Evolutionary conservation across 352 stramenopile species (phyloP).

Genomic region (Pythium oligandrum): DNA sequence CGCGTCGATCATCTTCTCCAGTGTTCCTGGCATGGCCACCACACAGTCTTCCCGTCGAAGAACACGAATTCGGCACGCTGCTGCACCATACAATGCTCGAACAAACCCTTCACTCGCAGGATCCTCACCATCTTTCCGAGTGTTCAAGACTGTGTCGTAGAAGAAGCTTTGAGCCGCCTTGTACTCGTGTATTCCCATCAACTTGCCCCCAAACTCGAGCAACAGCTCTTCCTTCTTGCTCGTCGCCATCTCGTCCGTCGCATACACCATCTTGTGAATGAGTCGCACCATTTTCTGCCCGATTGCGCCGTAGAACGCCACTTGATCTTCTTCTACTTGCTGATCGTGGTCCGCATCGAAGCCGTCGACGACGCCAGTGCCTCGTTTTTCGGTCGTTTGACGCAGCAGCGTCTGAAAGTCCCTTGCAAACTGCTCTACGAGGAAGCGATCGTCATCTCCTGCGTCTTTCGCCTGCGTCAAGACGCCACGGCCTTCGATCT

Average conservation of each 20-base stretch:
- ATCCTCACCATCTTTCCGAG: background rate
- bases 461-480: background rate
- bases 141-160: constrained; percentile 31
- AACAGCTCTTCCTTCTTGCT: constrained; percentile 38
- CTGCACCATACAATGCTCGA: constrained; percentile 36
- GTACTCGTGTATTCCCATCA: constrained; percentile 41
- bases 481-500: background rate
- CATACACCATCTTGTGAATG: constrained; percentile 25
- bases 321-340: constrained; percentile 10
- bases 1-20: constrained; percentile 39
- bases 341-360: constrained; percentile 13
- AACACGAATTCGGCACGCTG: constrained; percentile 34
- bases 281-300: constrained; percentile 35
- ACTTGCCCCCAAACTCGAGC: constrained; percentile 42
- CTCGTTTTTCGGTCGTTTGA: constrained; percentile 30
- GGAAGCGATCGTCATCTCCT: constrained; percentile 18
- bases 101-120: constrained; percentile 22
- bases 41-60: constrained; percentile 29
- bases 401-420: constrained; percentile 38
- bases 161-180: constrained; percentile 42
- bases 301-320: constrained; percentile 39
- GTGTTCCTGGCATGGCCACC: constrained; percentile 38
- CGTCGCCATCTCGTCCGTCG: constrained; percentile 25
- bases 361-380: background rate
- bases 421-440: constrained; percentile 49